These are phyloP conservation scores for Yarrowia divulgata DNA, from an alignment of 805 yeast species.

Conservation along the genomic window DNA sequence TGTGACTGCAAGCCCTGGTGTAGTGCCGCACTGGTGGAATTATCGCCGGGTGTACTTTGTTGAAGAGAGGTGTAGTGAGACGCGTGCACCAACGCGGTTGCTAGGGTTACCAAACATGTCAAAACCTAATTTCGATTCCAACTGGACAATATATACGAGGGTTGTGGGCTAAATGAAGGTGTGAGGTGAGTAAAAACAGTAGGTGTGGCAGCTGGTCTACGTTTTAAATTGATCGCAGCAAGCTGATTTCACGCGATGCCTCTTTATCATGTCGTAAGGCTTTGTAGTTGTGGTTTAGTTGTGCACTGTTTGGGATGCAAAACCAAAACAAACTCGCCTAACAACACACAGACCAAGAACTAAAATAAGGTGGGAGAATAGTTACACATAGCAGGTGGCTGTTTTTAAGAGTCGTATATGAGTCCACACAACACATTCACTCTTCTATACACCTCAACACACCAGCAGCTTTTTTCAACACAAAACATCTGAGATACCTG, in stretches of 20 bases:
- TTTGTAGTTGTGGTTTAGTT: background rate
- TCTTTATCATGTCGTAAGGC: too few relatives aligned
- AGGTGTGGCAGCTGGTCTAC: too few relatives aligned
- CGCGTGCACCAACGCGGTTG: constrained; percentile 35
- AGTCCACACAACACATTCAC: background rate
- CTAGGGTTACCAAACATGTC: constrained; percentile 15
- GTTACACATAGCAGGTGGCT: constrained; percentile 10
- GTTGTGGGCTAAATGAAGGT: too few relatives aligned
- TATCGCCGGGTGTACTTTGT: constrained; percentile 1
- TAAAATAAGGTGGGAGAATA: constrained; percentile 9
- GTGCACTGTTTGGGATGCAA: background rate
- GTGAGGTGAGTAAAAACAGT: too few relatives aligned
- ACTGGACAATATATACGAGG: too few relatives aligned
- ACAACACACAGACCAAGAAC: background rate
- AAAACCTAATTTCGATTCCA: background rate
- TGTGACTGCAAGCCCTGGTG: background rate
- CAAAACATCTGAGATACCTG: background rate
- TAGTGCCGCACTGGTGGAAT: constrained; percentile 1
- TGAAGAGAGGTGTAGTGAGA: constrained; percentile 21
- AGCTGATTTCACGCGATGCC: background rate
- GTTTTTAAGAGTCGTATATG: background rate
- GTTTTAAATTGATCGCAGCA: too few relatives aligned
- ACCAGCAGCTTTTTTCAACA: background rate
- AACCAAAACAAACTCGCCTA: constrained; percentile 16
- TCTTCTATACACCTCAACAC: background rate